Conservation (phyloP, 768 basidiomycete genomes). For the Megacollybia marginata region DNA sequence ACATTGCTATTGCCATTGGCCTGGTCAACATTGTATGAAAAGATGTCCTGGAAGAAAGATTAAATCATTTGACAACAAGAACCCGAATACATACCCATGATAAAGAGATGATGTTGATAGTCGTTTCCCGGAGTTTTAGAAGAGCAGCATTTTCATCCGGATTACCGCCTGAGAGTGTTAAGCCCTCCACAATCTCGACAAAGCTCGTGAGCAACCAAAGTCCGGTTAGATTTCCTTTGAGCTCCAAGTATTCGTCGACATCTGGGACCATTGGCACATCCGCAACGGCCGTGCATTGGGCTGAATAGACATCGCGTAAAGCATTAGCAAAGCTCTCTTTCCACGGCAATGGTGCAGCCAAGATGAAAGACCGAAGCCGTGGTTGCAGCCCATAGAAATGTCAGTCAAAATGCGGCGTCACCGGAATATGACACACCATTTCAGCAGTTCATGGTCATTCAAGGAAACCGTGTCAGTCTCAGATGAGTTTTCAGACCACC, state of each 20-base stretch:
- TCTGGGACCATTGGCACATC: slow-evolving; percentile 30
- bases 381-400: not conserved
- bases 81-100: slow-evolving; percentile 35
- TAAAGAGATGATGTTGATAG: slow-evolving; percentile 44
- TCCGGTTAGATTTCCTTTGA: slow-evolving; percentile 42
- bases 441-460: not conserved
- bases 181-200: slow-evolving; percentile 44
- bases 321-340: not conserved
- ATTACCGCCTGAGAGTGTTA: slow-evolving; percentile 24
- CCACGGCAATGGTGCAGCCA: not conserved
- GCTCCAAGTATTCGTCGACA: slow-evolving; percentile 39
- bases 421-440: not conserved
- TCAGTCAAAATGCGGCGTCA: not conserved
- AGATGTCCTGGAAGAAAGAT: slow-evolving; percentile 40
- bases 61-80: not conserved
- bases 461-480: not conserved
- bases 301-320: not conserved
- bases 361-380: not conserved
- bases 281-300: not conserved
- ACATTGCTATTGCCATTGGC: slow-evolving; percentile 32
- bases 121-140: slow-evolving; percentile 26
- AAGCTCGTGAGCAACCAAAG: slow-evolving; percentile 42
- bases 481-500: too few species aligned
- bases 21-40: slow-evolving; percentile 45
- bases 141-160: slow-evolving; percentile 18